These are phyloP conservation scores for Gloeophyllum trabeum DNA, from an alignment of 768 basidiomycete genomes.

Conservation along the genomic window DNA sequence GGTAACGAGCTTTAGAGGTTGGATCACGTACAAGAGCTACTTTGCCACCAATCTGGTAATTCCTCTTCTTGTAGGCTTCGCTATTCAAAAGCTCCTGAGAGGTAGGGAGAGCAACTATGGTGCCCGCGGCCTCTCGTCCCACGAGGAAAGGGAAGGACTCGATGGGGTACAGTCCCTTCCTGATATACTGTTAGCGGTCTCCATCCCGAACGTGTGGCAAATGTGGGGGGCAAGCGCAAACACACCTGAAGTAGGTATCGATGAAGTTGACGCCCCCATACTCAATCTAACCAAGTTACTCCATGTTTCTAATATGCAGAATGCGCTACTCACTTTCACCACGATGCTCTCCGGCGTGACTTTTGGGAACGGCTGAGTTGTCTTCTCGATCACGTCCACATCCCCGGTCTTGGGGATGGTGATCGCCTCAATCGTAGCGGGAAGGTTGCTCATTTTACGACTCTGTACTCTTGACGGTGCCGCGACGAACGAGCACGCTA, in stretches of 20 bases:
- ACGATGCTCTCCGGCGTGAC: constrained; percentile 42
- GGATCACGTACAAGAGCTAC: constrained; percentile 44
- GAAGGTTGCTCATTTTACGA: too few relatives aligned
- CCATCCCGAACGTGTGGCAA: neutral
- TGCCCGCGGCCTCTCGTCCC: constrained; percentile 65
- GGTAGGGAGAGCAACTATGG: constrained; percentile 53
- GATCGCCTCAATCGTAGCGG: constrained; percentile 49
- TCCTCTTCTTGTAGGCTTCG: constrained; percentile 42
- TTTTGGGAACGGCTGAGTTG: constrained; percentile 44
- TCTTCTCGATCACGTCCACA: constrained; percentile 58
- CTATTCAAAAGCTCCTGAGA: constrained; percentile 41
- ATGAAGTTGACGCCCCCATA: constrained; percentile 73
- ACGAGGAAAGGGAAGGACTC: constrained; percentile 44
- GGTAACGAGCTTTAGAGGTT: neutral
- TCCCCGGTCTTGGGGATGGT: constrained; percentile 56
- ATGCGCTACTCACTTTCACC: constrained; percentile 16
- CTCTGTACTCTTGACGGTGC: too few relatives aligned
- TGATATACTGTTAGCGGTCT: constrained; percentile 16
- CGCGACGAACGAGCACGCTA: too few relatives aligned
- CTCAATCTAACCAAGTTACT: constrained; percentile 29
- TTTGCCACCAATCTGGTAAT: constrained; percentile 44
- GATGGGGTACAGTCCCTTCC: constrained; percentile 43
- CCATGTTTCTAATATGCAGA: neutral
- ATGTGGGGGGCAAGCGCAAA: neutral
- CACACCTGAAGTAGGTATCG: constrained; percentile 60